These are phyloP conservation scores for Coemansia sp. DNA, from an alignment of 192 early-diverging fungal genomes.

Conservation along the genomic window DNA sequence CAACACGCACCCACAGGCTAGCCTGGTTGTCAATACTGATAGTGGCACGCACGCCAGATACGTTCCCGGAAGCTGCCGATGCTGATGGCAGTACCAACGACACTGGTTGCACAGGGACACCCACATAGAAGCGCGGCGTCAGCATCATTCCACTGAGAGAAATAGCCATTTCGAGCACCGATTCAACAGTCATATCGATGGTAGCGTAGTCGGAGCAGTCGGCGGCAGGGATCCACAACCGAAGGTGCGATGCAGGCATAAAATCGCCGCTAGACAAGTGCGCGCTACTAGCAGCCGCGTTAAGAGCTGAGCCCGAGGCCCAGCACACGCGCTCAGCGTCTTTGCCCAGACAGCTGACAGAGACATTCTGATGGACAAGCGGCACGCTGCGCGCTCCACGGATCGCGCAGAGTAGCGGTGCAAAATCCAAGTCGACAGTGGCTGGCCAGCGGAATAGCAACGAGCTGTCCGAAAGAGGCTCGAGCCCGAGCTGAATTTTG, in stretches of 20 bases:
- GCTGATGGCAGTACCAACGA: background rate
- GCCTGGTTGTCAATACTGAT: background rate
- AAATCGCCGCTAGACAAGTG: background rate
- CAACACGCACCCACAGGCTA: background rate
- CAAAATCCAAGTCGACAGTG: slow-evolving; percentile 6
- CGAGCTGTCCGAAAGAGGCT: background rate
- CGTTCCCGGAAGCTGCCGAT: background rate
- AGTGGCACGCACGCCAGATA: background rate
- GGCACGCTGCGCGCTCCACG: background rate
- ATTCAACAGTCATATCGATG: slow-evolving; percentile 2
- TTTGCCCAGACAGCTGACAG: background rate
- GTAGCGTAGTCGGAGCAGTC: background rate
- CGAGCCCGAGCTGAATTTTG: background rate
- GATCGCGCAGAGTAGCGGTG: background rate
- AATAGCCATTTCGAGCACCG: slow-evolving; percentile 1
- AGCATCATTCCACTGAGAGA: slow-evolving; percentile 4
- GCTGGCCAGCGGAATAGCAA: slow-evolving; percentile 2
- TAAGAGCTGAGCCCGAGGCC: background rate
- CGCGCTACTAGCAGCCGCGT: background rate
- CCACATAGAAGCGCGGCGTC: slow-evolving; percentile 5
- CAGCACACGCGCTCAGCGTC: background rate
- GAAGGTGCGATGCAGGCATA: slow-evolving; percentile 1
- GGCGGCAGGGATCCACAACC: slow-evolving; percentile 2
- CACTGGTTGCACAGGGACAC: background rate
- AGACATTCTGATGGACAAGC: background rate